Evolutionary conservation across 2,329 filamentous ascomycete species (phyloP).

Genomic region (Aureobasidium sp.): DNA sequence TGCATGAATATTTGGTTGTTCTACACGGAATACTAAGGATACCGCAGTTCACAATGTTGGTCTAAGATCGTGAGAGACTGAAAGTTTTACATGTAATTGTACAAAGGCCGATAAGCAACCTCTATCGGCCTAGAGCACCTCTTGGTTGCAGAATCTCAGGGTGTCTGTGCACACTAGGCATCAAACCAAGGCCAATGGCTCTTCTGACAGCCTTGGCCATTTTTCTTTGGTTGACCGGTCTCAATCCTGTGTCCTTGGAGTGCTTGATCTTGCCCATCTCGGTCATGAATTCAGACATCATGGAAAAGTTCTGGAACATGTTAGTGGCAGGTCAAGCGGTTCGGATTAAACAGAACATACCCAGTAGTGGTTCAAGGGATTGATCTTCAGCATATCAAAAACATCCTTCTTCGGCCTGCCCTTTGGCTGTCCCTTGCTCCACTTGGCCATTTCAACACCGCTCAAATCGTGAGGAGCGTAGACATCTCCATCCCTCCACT

Average conservation of each 20-base stretch:
- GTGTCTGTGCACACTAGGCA: slow-evolving; percentile 85
- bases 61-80: no score
- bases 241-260: slow-evolving; percentile 65
- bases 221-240: slow-evolving; percentile 84
- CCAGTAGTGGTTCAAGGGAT: slow-evolving; percentile 80
- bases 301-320: slow-evolving; percentile 67
- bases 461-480: slow-evolving; percentile 87
- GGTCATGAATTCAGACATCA: slow-evolving; percentile 84
- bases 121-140: not conserved
- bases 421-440: slow-evolving; percentile 50
- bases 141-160: slow-evolving; percentile 58
- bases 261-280: slow-evolving; percentile 78
- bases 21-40: not conserved
- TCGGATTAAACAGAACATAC: slow-evolving; percentile 41
- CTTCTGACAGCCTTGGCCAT: slow-evolving; percentile 88
- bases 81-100: not conserved
- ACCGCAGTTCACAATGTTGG: not conserved
- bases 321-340: not conserved
- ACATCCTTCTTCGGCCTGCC: slow-evolving; percentile 50
- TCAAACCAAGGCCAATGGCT: slow-evolving; percentile 79
- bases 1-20: no score
- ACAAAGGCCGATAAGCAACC: not conserved
- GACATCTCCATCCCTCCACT: slow-evolving; percentile 71
- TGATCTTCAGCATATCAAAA: slow-evolving; percentile 70
- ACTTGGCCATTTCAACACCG: slow-evolving; percentile 71